Evolutionary conservation across 768 basidiomycete species (phyloP).

Genomic region (Sporobolomyces roseus): DNA sequence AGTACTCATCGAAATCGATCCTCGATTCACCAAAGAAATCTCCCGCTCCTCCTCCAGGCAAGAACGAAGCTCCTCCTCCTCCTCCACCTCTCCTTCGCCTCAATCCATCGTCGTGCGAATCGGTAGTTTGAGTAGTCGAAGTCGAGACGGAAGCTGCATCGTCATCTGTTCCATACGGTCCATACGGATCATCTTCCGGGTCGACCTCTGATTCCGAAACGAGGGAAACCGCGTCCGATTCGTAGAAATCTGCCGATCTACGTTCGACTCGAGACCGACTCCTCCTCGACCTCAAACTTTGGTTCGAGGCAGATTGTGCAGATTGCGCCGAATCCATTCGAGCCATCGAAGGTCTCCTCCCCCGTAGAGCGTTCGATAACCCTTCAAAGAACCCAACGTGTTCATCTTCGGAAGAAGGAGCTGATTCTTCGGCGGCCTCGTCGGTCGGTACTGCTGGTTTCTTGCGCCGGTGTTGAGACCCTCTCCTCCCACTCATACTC

Average conservation of each 20-base stretch:
- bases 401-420: conserved; percentile 26
- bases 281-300: conserved; percentile 10
- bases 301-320: not conserved
- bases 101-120: conserved; percentile 26
- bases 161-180: conserved; percentile 42
- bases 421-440: not conserved
- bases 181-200: conserved; percentile 43
- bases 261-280: conserved; percentile 2
- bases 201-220: conserved; percentile 20
- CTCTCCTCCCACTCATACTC: not conserved
- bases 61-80: conserved; percentile 26
- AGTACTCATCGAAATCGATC: conserved; percentile 65
- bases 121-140: conserved; percentile 14
- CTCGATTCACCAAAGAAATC: conserved; percentile 77
- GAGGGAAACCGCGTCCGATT: conserved; percentile 54
- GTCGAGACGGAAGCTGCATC: conserved; percentile 27
- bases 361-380: conserved; percentile 33
- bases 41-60: conserved; percentile 51
- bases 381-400: conserved; percentile 39
- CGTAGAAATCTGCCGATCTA: conserved; percentile 13
- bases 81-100: conserved; percentile 19
- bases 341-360: conserved; percentile 4
- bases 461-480: not conserved
- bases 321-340: conserved; percentile 12
- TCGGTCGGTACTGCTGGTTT: not conserved